Evolutionary conservation across 306 rosid species (phyloP).

Genomic region (Dicorynia guianensis): DNA sequence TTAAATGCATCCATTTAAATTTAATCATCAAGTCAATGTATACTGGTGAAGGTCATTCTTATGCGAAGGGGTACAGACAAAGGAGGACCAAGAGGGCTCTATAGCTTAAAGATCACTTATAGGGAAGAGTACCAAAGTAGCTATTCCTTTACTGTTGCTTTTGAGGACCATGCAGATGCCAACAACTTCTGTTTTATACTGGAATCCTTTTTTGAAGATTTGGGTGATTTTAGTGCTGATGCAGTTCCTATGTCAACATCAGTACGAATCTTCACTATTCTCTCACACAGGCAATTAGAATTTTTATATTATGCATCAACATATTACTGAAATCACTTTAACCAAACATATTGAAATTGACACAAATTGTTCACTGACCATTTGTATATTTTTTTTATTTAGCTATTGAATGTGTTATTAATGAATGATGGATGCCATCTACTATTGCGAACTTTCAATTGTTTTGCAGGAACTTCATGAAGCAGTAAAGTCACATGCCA

Average conservation of each 20-base stretch:
- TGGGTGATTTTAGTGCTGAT: conserved; percentile 70
- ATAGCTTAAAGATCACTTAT: conserved; percentile 53
- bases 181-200: conserved; percentile 76
- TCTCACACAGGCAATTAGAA: conserved; percentile 8
- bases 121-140: conserved; percentile 45
- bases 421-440: conserved; percentile 21
- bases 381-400: conserved; percentile 15
- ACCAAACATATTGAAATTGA: conserved; percentile 32
- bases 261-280: conserved; percentile 50
- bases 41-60: conserved; percentile 63
- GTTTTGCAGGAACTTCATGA: conserved; percentile 72
- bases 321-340: not conserved
- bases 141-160: conserved; percentile 71
- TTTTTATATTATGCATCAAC: not conserved
- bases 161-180: conserved; percentile 80
- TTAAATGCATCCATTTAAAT: conserved; percentile 30
- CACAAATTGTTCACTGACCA: conserved; percentile 23
- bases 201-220: conserved; percentile 74
- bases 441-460: not conserved
- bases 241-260: conserved; percentile 67
- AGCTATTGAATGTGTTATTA: conserved; percentile 13
- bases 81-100: conserved; percentile 67
- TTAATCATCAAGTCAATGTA: conserved; percentile 30
- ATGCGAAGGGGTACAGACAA: conserved; percentile 62
- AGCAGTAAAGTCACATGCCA: conserved; percentile 55